Conservation (phyloP, 2,329 filamentous ascomycete genomes). For the Neoascochyta sp. region DNA sequence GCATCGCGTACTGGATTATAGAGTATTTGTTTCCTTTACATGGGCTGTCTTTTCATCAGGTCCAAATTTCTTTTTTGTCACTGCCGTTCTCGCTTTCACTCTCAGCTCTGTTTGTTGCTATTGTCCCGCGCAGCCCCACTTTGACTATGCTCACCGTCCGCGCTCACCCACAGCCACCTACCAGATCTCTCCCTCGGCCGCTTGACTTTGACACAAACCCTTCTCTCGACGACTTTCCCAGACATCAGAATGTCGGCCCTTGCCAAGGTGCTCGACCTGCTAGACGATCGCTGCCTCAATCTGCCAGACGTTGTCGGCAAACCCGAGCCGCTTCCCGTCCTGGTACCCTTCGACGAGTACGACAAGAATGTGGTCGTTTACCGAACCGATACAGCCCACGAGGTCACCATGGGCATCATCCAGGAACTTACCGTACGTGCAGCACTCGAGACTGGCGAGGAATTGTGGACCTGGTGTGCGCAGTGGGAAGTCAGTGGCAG, state of each 20-base stretch:
- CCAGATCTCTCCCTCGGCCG: too few relatives aligned
- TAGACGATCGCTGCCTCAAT: constrained; percentile 30
- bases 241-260: constrained; percentile 32
- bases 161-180: too few relatives aligned
- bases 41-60: too few relatives aligned
- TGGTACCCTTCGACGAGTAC: constrained; percentile 33
- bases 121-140: too few relatives aligned
- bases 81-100: constrained; percentile 1
- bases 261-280: constrained; percentile 28
- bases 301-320: constrained; percentile 32
- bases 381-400: constrained; percentile 24
- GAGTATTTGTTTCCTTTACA: too few relatives aligned
- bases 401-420: constrained; percentile 22
- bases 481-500: constrained; percentile 28
- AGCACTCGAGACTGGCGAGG: constrained; percentile 15
- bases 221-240: too few relatives aligned
- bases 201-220: too few relatives aligned
- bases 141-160: too few relatives aligned
- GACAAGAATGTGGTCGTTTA: constrained; percentile 21
- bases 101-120: not conserved
- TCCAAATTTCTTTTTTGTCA: too few relatives aligned
- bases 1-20: too few relatives aligned
- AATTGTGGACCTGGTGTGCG: constrained; percentile 33
- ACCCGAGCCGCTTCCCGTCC: constrained; percentile 26
- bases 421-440: constrained; percentile 29